A percentile compares a stretch with the other conserved stretches of the same genome.
These are phyloP conservation scores for Suillus discolor DNA, from an alignment of 768 basidiomycete species.

Conservation along the genomic window DNA sequence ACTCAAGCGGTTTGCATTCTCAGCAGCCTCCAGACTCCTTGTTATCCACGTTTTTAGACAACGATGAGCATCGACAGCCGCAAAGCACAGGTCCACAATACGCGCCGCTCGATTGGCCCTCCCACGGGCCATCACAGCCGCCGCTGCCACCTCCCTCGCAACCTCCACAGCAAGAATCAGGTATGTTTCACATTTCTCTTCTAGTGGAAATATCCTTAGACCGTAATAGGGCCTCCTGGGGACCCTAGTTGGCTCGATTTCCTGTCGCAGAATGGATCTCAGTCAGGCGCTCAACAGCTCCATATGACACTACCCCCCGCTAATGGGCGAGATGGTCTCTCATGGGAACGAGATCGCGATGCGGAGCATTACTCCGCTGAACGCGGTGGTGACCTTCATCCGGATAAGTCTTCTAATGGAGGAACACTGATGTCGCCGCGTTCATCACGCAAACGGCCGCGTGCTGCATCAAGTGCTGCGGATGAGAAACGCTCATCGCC, in stretches of 20 bases:
- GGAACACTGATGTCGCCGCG: slow-evolving; percentile 21
- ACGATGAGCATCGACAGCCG: slow-evolving; percentile 28
- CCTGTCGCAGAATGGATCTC: slow-evolving; percentile 30
- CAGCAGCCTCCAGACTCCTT: slow-evolving; percentile 28
- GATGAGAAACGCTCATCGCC: slow-evolving; percentile 21
- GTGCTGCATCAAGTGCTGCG: slow-evolving; percentile 21
- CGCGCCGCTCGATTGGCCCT: slow-evolving; percentile 34
- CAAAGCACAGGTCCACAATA: slow-evolving; percentile 28
- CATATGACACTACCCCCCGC: slow-evolving; percentile 32
- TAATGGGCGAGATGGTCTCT: slow-evolving; percentile 28
- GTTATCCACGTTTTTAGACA: slow-evolving; percentile 33
- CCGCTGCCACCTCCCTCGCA: slow-evolving; percentile 13
- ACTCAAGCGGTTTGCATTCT: slow-evolving; percentile 19
- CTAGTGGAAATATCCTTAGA: slow-evolving; percentile 2
- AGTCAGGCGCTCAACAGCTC: slow-evolving; percentile 25
- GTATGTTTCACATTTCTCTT: slow-evolving; percentile 11
- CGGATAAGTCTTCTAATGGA: slow-evolving; percentile 25
- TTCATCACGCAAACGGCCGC: slow-evolving; percentile 31
- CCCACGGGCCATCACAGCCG: slow-evolving; percentile 29
- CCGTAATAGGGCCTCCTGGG: slow-evolving; percentile 24
- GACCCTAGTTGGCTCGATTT: slow-evolving; percentile 38
- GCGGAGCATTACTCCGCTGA: slow-evolving; percentile 33
- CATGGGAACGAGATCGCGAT: slow-evolving; percentile 35
- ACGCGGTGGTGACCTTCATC: slow-evolving; percentile 16
- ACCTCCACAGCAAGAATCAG: slow-evolving; percentile 28